Evolutionary conservation across 306 rosid species (phyloP).

Genomic region (Gleditsia sinensis): DNA sequence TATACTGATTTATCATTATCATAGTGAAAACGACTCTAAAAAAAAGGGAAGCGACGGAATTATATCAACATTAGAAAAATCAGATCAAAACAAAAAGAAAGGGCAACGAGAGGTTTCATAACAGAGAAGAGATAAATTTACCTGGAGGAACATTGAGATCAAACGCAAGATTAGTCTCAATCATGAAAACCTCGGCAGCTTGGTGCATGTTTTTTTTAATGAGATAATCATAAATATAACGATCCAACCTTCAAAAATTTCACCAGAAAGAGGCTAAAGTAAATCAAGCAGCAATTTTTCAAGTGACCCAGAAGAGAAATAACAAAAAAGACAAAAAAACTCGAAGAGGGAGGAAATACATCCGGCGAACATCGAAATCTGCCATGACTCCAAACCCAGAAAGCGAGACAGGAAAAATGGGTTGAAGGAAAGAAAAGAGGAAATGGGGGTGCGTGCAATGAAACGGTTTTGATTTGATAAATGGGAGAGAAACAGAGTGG

Average conservation of each 20-base stretch:
- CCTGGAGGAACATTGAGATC: background rate
- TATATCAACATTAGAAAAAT: too few species aligned
- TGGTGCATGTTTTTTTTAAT: constrained; percentile 27
- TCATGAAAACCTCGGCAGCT: constrained; percentile 32
- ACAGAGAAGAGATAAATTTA: background rate
- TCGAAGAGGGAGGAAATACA: background rate
- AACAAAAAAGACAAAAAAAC: background rate
- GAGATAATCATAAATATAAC: constrained; percentile 31
- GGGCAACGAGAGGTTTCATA: background rate
- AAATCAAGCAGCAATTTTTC: background rate
- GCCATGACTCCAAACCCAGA: background rate
- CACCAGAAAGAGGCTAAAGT: background rate
- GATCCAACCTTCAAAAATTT: constrained; percentile 33
- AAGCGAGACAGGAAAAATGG: background rate
- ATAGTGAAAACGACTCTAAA: background rate
- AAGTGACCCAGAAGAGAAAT: background rate
- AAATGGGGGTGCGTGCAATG: background rate
- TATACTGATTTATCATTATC: background rate
- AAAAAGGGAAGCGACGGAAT: background rate
- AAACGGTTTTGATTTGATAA: background rate
- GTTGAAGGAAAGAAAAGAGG: background rate
- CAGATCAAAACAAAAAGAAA: background rate
- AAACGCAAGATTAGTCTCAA: constrained; percentile 5
- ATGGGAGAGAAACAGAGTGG: background rate
- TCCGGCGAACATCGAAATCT: background rate